A percentile compares a stretch with the other conserved stretches of the same genome.
Evolutionary conservation across 768 basidiomycete genomes (phyloP).

Genomic region (Termitomyces sp.): DNA sequence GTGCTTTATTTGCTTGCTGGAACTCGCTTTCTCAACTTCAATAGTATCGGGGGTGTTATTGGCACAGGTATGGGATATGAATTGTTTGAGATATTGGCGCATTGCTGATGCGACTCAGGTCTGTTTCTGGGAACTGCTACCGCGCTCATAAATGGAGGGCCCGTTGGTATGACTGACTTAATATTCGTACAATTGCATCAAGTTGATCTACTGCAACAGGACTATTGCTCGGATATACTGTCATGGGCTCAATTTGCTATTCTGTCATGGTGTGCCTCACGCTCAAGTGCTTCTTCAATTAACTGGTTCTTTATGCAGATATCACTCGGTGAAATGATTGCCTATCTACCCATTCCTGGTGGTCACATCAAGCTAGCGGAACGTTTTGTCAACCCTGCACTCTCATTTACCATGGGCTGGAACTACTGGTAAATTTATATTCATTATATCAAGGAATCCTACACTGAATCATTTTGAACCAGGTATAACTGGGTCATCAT

Average conservation of each 20-base stretch:
- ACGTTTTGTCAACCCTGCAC: slow-evolving; percentile 75
- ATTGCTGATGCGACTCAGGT: slow-evolving; percentile 6
- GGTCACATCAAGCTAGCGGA: slow-evolving; percentile 80
- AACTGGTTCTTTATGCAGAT: slow-evolving; percentile 32
- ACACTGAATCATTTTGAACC: neutral
- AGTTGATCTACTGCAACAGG: slow-evolving; percentile 25
- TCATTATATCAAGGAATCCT: neutral
- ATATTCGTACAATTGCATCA: neutral
- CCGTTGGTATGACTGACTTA: slow-evolving; percentile 44
- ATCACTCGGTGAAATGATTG: slow-evolving; percentile 72
- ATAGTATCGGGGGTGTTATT: slow-evolving; percentile 60
- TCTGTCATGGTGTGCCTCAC: slow-evolving; percentile 56
- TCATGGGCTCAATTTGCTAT: slow-evolving; percentile 67
- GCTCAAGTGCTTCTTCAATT: neutral
- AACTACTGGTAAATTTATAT: slow-evolving; percentile 36
- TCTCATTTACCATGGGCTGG: slow-evolving; percentile 59
- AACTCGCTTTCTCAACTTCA: neutral
- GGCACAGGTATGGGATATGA: slow-evolving; percentile 43
- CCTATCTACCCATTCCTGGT: slow-evolving; percentile 75
- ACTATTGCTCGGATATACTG: slow-evolving; percentile 66
- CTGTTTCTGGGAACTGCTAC: slow-evolving; percentile 62
- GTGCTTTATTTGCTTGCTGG: neutral
- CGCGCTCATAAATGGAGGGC: slow-evolving; percentile 54
- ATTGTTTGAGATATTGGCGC: neutral
- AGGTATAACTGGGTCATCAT: slow-evolving; percentile 64